A percentile compares a stretch with the other conserved stretches of the same genome.
Evolutionary conservation across 2,329 filamentous ascomycete genomes (phyloP).

Genomic region (Cordyceps javanica): DNA sequence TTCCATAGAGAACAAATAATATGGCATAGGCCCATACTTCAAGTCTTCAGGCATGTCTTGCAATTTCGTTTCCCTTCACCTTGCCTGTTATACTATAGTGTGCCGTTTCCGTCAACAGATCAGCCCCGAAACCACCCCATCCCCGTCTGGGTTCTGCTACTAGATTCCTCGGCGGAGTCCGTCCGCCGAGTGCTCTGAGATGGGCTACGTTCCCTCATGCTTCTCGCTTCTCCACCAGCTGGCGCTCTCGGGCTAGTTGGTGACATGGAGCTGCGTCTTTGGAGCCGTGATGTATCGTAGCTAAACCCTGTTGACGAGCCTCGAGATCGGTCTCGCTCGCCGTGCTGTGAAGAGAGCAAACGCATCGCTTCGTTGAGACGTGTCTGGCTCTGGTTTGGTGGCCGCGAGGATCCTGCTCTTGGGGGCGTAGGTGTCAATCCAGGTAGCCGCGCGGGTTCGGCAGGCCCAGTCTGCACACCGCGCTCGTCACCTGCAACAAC

Average conservation of each 20-base stretch:
- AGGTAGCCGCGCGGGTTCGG: background rate
- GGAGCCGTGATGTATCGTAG: conserved; percentile 29
- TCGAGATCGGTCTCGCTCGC: conserved; percentile 18
- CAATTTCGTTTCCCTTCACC: background rate
- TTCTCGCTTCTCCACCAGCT: conserved; percentile 24
- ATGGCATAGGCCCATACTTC: background rate
- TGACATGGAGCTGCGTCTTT: conserved; percentile 33
- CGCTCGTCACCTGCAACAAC: background rate
- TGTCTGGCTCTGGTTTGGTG: conserved; percentile 23
- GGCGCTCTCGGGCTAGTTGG: conserved; percentile 29
- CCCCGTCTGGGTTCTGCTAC: conserved; percentile 29
- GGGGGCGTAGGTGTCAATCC: background rate
- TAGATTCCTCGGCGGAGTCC: conserved; percentile 22
- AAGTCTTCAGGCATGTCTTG: background rate
- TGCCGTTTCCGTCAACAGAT: conserved; percentile 26
- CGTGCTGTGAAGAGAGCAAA: conserved; percentile 23
- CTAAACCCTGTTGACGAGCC: conserved; percentile 22
- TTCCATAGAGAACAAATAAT: background rate
- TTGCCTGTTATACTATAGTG: background rate
- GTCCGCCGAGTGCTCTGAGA: conserved; percentile 29
- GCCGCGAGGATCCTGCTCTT: conserved; percentile 5
- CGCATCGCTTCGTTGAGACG: conserved; percentile 26
- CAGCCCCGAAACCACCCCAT: conserved; percentile 39
- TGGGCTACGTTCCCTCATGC: conserved; percentile 34
- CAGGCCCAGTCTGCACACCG: background rate